Evolutionary conservation across 177 flowering plant species (phyloP), one percentile per base, ranked within the genome.

Genomic region (Vitis hybrid): DNA sequence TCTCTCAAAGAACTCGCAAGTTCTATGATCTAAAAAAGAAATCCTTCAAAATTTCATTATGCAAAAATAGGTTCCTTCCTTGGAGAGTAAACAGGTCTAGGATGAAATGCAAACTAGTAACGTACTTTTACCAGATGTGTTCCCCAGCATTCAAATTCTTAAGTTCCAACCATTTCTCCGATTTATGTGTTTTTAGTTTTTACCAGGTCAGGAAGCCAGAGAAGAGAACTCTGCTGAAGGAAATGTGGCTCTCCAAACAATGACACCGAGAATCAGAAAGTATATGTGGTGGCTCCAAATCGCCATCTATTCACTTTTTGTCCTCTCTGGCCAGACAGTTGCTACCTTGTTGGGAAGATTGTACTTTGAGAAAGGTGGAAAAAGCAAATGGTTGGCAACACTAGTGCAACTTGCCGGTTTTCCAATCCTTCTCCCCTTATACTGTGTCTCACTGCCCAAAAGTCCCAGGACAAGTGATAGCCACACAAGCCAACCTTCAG

Each of bases 361-460:
- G 14, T 85, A 81, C 73, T 85, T 15, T 13, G 74, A 68, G 57
- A 76, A 84, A 73, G 87, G 87, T 18, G 89, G 89, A 18, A 71
- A 78, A 1, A 82, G 87, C 77, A 82, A 71, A 71, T 86, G 89
- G 89, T 10, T 84, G 73, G 80, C 69, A 29, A 64, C 84, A 1
- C 63, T 81, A 1, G 65, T 71, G 3, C 81, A 81, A 52, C 49
- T 66, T 2, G 77, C 57, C 0, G 86, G 82, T 50, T 81, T 81
- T 62, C 88, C 88, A 0, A 54, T 78, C 39, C 75, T 85, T 18
- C 16, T 85, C n/a, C 88, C 86, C 1, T 65, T 68, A 57, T 66
- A 68, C 45, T 71, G 31, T 69, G 26, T 75, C 20, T 50, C 67
- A 3, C 48, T 29, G 16, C 18, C 50, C 14, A 64, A 48, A 51